Conservation (phyloP, 345 rosid species). For the Linum trigynum region DNA sequence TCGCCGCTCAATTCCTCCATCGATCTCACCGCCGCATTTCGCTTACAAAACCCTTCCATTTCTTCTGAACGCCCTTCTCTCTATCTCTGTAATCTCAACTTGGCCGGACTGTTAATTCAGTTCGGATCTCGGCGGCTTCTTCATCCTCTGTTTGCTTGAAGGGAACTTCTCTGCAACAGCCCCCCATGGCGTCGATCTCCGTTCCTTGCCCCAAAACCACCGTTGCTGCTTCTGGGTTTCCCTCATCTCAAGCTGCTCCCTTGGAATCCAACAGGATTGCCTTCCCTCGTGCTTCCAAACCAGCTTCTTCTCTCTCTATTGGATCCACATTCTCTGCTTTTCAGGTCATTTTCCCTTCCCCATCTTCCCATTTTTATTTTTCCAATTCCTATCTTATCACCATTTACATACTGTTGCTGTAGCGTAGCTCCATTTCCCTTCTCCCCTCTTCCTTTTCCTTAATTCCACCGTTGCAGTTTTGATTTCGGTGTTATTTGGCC, state of each 20-base stretch:
- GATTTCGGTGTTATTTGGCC: no score
- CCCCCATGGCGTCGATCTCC: not conserved
- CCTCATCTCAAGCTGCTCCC: not conserved
- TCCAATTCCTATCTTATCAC: not conserved
- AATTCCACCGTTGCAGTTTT: no score
- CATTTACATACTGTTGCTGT: not conserved
- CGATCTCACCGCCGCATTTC: conserved; percentile 1
- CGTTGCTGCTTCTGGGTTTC: not conserved
- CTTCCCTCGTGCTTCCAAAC: not conserved
- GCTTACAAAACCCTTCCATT: not conserved
- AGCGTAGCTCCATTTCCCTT: not conserved
- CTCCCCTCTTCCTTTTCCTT: no score
- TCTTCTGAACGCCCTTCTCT: not conserved
- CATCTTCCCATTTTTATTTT: no score
- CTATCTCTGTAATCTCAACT: not conserved
- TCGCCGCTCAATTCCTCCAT: not conserved
- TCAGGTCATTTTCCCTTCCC: not conserved
- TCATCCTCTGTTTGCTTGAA: not conserved
- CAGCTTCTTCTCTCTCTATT: no score
- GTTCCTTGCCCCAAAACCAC: conserved; percentile 1
- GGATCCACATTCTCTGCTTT: not conserved
- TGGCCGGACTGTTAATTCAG: not conserved
- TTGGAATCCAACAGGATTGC: not conserved
- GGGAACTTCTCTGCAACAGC: no score
- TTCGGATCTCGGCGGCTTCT: not conserved